A percentile compares a stretch with the other conserved stretches of the same genome.
phyloP scores from a whole-genome alignment of 305 asterid genomes.

The Coffea humblotiana region DNA sequence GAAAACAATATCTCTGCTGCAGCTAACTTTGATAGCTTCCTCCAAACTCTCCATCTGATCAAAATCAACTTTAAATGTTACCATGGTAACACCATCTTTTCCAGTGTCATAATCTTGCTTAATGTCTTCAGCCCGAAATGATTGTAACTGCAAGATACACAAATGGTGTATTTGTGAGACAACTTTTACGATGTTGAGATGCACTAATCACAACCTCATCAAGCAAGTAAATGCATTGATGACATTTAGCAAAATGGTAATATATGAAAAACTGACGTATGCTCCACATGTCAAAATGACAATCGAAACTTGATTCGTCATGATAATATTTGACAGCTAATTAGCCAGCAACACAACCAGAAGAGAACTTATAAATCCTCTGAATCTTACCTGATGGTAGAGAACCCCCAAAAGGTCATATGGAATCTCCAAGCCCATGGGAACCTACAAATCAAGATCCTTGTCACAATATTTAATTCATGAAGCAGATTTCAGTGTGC shows the following conservation, averaged over 20 bases:
- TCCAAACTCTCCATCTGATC: conserved; percentile 65
- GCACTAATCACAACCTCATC: background rate
- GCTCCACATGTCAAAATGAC: background rate
- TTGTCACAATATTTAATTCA: conserved; percentile 19
- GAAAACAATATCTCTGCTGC: conserved; percentile 78
- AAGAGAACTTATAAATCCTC: conserved; percentile 4
- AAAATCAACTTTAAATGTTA: conserved; percentile 85
- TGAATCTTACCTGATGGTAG: conserved; percentile 74
- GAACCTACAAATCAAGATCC: conserved; percentile 48
- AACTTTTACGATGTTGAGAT: background rate
- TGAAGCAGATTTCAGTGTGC: background rate
- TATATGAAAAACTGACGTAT: background rate
- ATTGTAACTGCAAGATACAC: conserved; percentile 65
- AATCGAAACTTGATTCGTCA: no score
- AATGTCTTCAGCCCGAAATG: conserved; percentile 81
- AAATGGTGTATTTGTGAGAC: background rate
- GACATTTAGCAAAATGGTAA: no score
- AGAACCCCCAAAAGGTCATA: conserved; percentile 70
- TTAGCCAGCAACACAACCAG: background rate
- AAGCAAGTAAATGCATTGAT: background rate
- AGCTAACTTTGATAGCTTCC: conserved; percentile 74
- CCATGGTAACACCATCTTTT: conserved; percentile 71
- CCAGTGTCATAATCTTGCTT: conserved; percentile 96
- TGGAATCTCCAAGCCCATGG: conserved; percentile 83
- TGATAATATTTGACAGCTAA: background rate